phyloP scores from a whole-genome alignment of 305 asterid species.

The Stenogyne calaminthoides region DNA sequence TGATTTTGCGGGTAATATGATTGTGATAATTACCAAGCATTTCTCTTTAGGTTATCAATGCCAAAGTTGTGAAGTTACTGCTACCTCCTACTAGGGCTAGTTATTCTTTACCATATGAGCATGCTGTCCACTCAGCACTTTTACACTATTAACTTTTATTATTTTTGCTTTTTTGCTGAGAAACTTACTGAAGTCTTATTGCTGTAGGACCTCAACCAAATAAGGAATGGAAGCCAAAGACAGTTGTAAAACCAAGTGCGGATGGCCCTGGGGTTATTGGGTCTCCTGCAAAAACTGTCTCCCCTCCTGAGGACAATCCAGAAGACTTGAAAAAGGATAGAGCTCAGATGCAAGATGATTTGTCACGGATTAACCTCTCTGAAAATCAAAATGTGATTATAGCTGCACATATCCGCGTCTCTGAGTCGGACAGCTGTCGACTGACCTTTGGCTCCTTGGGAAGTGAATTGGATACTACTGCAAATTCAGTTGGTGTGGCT shows the following conservation, averaged over 20 bases:
- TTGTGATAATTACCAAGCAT: conserved; percentile 3
- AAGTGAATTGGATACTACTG: conserved; percentile 49
- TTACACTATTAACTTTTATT: background rate
- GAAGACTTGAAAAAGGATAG: conserved; percentile 48
- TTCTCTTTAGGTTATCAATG: conserved; percentile 1
- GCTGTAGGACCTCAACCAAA: conserved; percentile 70
- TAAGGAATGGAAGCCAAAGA: conserved; percentile 98
- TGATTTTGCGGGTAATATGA: conserved; percentile 13
- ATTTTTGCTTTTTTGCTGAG: background rate
- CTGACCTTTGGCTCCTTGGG: conserved; percentile 93
- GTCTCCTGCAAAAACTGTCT: conserved; percentile 48
- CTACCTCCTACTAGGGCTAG: conserved; percentile 17
- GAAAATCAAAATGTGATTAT: conserved; percentile 84
- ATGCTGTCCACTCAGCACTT: background rate
- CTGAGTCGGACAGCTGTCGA: conserved; percentile 79
- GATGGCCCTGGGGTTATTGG: conserved; percentile 64
- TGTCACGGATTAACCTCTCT: conserved; percentile 51
- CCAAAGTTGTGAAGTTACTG: background rate
- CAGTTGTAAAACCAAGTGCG: conserved; percentile 55
- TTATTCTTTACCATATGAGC: background rate
- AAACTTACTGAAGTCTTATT: conserved; percentile 38
- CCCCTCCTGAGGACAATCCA: conserved; percentile 49
- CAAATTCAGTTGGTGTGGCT: conserved; percentile 33
- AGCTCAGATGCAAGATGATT: conserved; percentile 56
- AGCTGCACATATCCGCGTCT: conserved; percentile 91